Base-by-base conservation (phyloP, 176 grass and related monocot genomes). In the Leersia perrieri region DNA sequence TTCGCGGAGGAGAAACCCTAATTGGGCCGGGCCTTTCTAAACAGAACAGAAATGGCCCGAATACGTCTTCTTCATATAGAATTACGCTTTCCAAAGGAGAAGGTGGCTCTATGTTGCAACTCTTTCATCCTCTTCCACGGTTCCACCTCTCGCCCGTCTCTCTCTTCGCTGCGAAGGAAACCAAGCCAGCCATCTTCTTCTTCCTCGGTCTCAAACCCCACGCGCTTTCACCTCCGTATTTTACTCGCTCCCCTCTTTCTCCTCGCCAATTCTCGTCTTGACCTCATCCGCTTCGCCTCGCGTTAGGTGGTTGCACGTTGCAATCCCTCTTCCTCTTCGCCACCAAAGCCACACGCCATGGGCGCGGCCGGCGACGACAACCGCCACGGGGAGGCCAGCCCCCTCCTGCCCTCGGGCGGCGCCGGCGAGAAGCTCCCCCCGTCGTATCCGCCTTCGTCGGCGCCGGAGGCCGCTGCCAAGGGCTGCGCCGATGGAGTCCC, bases 401-500 rank as follows among this genome's bases (percentile, higher is more conserved):
- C 69, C 78, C 68, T 87, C 58, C 78, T 90, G 40, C 80, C 70
- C 5, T 13, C 34, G 16, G 15, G 20, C 31, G 70, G 42, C 38
- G 36, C 51, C 35, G 84, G 20, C 53, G 47, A 77, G 72, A 76
- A 85, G 72, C 34, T 23, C 2, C 72, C 66, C 41, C 47, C 51
- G 45, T 64, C 44, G 31, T 55, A 33, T 11, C 65, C 81, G 7
- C 77, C 35, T 12, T 66, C 85, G 4, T 58, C 31, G 30, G 53
- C 14, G 13, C 63, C 31, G 25, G 77, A 77, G 72, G 44, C 66
- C 38, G 16, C 66, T 32, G 16, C 13, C 49, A 87, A 79, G 53
- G 51, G 34, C 15, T 87, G 71, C 12, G 76, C 86, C 11, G 77
- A 94, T 16, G 95, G 90, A 41, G 77, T 90, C 16, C 95, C 95